Evolutionary conservation across 2,329 filamentous ascomycete species (phyloP).

Genomic region (Trichoderma citrinoviride): DNA sequence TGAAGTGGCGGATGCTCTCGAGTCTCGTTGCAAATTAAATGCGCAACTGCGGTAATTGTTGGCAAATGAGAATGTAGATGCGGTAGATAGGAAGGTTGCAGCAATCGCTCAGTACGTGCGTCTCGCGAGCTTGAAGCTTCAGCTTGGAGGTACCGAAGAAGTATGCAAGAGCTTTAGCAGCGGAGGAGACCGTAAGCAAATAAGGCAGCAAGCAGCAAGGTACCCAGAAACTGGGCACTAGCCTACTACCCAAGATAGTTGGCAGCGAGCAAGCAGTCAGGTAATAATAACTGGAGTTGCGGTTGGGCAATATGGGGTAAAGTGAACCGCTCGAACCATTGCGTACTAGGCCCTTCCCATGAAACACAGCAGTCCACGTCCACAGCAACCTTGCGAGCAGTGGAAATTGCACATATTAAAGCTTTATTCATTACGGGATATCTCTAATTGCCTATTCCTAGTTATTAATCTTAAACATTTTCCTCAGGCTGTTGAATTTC

Average conservation of each 20-base stretch:
- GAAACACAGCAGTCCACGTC: too few species aligned
- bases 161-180: background rate
- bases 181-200: background rate
- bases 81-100: too few species aligned
- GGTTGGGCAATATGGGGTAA: too few species aligned
- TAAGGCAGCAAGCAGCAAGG: too few species aligned
- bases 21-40: background rate
- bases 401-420: background rate
- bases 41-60: slow-evolving; percentile 16
- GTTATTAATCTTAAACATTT: slow-evolving; percentile 20
- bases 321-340: too few species aligned
- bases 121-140: background rate
- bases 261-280: too few species aligned
- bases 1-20: background rate
- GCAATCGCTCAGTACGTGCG: background rate
- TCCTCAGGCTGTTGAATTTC: slow-evolving; percentile 19
- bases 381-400: too few species aligned
- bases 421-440: background rate
- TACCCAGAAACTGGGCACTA: too few species aligned
- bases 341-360: too few species aligned
- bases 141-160: background rate
- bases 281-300: too few species aligned
- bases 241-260: background rate
- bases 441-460: background rate
- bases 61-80: slow-evolving; percentile 1